Evolutionary conservation across 2,329 filamentous ascomycete species (phyloP).

Genomic region (Pezicula radicicola): DNA sequence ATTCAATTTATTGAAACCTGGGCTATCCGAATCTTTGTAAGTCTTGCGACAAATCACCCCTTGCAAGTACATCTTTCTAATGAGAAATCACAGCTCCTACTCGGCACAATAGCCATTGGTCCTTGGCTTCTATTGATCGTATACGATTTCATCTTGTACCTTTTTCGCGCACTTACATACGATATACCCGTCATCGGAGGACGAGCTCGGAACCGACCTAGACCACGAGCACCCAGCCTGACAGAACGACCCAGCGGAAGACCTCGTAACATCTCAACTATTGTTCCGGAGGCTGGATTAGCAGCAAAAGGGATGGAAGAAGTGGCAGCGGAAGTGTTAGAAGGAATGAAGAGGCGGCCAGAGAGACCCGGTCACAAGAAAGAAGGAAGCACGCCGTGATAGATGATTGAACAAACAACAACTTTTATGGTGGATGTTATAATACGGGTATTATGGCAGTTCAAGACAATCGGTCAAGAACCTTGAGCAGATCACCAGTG

Average conservation of each 20-base stretch:
- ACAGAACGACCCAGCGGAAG: conserved; percentile 52
- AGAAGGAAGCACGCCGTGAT: conserved; percentile 10
- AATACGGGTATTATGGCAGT: conserved; percentile 3
- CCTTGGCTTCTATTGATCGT: conserved; percentile 60
- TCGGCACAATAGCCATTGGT: conserved; percentile 56
- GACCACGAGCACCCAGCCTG: conserved; percentile 60
- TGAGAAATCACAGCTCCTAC: conserved; percentile 46
- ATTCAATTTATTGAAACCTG: conserved; percentile 58
- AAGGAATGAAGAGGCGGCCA: conserved; percentile 16
- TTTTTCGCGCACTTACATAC: conserved; percentile 54
- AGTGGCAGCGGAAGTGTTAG: conserved; percentile 27
- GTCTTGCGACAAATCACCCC: conserved; percentile 22
- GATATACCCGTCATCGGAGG: conserved; percentile 59
- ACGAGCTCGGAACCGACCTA: conserved; percentile 53
- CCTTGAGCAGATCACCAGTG: conserved; percentile 88
- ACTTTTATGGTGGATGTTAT: conserved; percentile 5
- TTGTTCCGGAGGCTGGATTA: conserved; percentile 11
- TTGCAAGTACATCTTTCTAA: conserved; percentile 12
- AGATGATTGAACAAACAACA: conserved; percentile 16
- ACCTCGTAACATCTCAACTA: conserved; percentile 25
- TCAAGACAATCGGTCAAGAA: conserved; percentile 56
- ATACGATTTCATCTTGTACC: conserved; percentile 62
- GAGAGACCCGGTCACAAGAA: conserved; percentile 13
- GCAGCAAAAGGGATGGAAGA: conserved; percentile 23
- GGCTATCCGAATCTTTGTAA: conserved; percentile 60